Conservation (phyloP, 2,329 filamentous ascomycete genomes). For the Aspergillus texensis region DNA sequence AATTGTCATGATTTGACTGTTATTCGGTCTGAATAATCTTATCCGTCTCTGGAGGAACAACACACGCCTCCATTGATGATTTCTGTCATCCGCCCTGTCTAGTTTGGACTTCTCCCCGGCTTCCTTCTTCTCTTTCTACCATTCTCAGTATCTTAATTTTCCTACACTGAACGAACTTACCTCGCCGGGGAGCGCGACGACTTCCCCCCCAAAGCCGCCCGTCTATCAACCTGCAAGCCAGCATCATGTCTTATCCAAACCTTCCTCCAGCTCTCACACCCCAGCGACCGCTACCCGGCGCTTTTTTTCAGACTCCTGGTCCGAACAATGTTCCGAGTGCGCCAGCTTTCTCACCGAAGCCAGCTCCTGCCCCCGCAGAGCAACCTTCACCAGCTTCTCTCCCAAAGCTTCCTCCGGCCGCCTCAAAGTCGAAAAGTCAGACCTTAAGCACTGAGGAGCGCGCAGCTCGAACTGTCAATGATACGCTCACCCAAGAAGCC, state of each 20-base stretch:
- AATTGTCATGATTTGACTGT: conserved; percentile 14
- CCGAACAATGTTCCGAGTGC: conserved; percentile 39
- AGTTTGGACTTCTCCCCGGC: conserved; percentile 8
- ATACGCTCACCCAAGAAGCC: conserved; percentile 72
- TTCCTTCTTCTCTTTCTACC: conserved; percentile 3
- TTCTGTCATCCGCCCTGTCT: conserved; percentile 10
- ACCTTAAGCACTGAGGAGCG: conserved; percentile 72
- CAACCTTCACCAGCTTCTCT: conserved; percentile 35
- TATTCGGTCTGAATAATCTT: conserved; percentile 16
- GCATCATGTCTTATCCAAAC: conserved; percentile 47
- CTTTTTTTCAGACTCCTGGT: conserved; percentile 46
- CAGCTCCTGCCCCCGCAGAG: conserved; percentile 30
- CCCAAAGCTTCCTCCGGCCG: conserved; percentile 38
- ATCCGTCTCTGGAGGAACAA: conserved; percentile 12
- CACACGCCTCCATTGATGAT: conserved; percentile 24
- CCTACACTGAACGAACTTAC: conserved; percentile 22
- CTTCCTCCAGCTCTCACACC: conserved; percentile 39
- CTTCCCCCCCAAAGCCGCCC: conserved; percentile 9
- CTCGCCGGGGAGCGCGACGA: conserved; percentile 29
- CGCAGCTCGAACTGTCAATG: conserved; percentile 81
- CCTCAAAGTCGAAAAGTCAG: conserved; percentile 51
- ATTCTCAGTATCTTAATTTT: conserved; percentile 16
- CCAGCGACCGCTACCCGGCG: conserved; percentile 44
- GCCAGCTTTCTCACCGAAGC: conserved; percentile 36
- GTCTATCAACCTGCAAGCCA: conserved; percentile 13